phyloP scores from a whole-genome alignment of 352 stramenopile species.

The Globisporangium paroecandrum region DNA sequence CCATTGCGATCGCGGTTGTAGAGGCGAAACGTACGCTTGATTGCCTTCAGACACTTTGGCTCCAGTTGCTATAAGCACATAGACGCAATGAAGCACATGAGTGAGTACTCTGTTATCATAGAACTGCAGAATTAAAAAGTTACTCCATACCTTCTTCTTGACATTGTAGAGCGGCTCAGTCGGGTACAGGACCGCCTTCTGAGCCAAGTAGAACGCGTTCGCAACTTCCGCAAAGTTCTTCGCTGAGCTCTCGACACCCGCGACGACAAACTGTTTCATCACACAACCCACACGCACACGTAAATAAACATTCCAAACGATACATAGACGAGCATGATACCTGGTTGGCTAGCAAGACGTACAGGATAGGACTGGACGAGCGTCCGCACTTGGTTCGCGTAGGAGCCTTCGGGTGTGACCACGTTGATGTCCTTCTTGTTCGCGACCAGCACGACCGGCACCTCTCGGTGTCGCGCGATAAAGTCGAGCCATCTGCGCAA shows the following conservation, averaged over 20 bases:
- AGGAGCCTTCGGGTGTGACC: slow-evolving; percentile 53
- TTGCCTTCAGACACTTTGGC: slow-evolving; percentile 77
- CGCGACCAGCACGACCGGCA: slow-evolving; percentile 84
- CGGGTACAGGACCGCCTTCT: slow-evolving; percentile 88
- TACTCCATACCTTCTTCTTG: slow-evolving; percentile 47
- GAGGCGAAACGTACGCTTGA: slow-evolving; percentile 85
- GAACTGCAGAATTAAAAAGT: too few relatives aligned
- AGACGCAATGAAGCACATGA: not conserved
- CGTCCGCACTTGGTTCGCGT: slow-evolving; percentile 67
- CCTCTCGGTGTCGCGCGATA: slow-evolving; percentile 82
- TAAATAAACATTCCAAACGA: not conserved
- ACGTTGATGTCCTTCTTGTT: slow-evolving; percentile 88
- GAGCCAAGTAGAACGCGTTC: slow-evolving; percentile 84
- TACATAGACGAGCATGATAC: slow-evolving; percentile 1
- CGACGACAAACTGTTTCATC: slow-evolving; percentile 66
- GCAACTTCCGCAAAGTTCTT: slow-evolving; percentile 87
- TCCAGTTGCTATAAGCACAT: slow-evolving; percentile 52
- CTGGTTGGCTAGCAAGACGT: slow-evolving; percentile 3
- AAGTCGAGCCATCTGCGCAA: slow-evolving; percentile 83
- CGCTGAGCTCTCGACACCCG: slow-evolving; percentile 80
- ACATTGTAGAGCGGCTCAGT: slow-evolving; percentile 85
- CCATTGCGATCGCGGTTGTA: slow-evolving; percentile 83
- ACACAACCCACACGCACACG: not conserved
- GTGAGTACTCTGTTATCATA: not conserved
- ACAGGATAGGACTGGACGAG: slow-evolving; percentile 75